These are phyloP conservation scores for Tuber calosporum DNA, from an alignment of 495 filamentous ascomycete species.

Conservation along the genomic window DNA sequence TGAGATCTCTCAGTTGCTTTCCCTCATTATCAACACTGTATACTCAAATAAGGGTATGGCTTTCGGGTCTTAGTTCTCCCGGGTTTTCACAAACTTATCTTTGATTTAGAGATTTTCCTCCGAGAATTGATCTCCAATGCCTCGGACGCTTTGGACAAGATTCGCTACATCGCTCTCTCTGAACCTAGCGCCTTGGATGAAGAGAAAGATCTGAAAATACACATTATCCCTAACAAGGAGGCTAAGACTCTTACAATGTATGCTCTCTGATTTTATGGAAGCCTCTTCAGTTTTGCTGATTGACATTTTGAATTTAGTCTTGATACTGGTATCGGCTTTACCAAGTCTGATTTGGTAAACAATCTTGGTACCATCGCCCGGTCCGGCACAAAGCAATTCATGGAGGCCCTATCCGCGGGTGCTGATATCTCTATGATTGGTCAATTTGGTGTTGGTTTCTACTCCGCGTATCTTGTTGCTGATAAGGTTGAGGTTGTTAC, in stretches of 20 bases:
- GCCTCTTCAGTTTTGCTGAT: conserved; percentile 12
- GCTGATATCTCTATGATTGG: conserved; percentile 99
- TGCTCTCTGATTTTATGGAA: neutral
- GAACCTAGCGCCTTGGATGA: conserved; percentile 94
- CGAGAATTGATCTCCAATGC: conserved; percentile 95
- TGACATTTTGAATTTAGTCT: conserved; percentile 42
- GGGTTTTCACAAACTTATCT: conserved; percentile 11
- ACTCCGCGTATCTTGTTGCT: conserved; percentile 98
- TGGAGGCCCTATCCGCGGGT: conserved; percentile 97
- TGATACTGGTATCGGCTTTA: conserved; percentile 99
- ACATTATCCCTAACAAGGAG: conserved; percentile 95
- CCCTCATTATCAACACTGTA: conserved; percentile 99
- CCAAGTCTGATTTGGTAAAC: conserved; percentile 99
- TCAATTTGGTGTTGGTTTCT: conserved; percentile 99
- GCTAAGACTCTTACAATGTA: conserved; percentile 88
- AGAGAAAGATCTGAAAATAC: conserved; percentile 93
- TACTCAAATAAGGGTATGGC: conserved; percentile 93
- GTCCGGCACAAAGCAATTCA: conserved; percentile 99
- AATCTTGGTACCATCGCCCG: conserved; percentile 99
- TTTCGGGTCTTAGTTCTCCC: neutral
- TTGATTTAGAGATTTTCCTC: conserved; percentile 64
- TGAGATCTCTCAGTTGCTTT: conserved; percentile 99
- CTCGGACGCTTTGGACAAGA: conserved; percentile 99
- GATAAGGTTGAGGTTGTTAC: conserved; percentile 92
- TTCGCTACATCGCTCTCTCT: conserved; percentile 94